Evolutionary conservation across 306 rosid genomes (phyloP).

Genomic region (Inga oerstediana): DNA sequence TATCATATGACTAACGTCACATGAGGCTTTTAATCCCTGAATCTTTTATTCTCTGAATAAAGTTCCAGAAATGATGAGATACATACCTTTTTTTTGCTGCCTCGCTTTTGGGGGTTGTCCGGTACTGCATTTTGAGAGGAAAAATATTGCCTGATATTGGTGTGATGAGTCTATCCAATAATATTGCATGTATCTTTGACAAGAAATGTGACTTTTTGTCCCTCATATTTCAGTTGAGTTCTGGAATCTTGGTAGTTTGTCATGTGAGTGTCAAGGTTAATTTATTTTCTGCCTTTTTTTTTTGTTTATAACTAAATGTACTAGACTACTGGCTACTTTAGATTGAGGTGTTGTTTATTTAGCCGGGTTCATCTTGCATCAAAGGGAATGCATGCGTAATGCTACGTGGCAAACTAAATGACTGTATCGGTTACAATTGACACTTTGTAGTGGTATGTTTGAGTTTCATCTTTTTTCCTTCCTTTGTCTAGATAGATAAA

Average conservation of each 20-base stretch:
- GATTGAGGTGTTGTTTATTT: neutral
- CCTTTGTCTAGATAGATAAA: no score
- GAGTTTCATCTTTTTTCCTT: neutral
- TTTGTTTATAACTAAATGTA: neutral
- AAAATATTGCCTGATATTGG: conserved; percentile 16
- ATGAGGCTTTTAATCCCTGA: neutral
- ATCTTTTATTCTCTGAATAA: neutral
- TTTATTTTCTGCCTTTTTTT: neutral
- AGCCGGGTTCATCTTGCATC: neutral
- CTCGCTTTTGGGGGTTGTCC: neutral
- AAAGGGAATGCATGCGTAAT: neutral
- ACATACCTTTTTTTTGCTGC: neutral
- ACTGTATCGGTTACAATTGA: neutral
- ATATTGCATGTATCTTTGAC: neutral
- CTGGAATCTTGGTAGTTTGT: neutral
- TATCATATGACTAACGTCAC: neutral
- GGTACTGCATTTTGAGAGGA: neutral
- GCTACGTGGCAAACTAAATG: neutral
- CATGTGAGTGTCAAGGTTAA: neutral
- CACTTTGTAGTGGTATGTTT: neutral
- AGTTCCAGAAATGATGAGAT: neutral
- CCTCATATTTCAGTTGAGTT: neutral
- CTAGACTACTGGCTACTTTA: neutral
- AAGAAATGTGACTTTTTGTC: neutral
- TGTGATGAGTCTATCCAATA: neutral